A percentile compares a stretch with the other conserved stretches of the same genome.
These are phyloP conservation scores for Aegilops umbellulata DNA, from an alignment of 176 grass and related monocot species.

Conservation along the genomic window DNA sequence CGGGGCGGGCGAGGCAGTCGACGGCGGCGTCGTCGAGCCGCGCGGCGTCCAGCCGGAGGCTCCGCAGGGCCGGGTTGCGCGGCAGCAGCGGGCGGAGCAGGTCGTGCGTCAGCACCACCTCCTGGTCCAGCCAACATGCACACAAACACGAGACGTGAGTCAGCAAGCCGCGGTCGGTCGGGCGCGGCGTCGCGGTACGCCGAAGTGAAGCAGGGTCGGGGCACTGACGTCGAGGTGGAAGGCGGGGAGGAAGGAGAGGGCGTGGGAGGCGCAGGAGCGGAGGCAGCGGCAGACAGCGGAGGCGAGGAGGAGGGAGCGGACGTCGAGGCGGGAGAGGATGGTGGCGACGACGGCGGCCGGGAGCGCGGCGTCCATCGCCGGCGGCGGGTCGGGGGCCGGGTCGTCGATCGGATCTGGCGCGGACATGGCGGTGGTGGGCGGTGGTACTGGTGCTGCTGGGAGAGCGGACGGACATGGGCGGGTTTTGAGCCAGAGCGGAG, in stretches of 20 bases:
- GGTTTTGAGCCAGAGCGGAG: conserved; percentile 15
- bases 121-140: conserved; percentile 34
- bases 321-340: conserved; percentile 85
- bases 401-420: conserved; percentile 61
- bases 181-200: neutral
- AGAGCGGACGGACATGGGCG: conserved; percentile 16
- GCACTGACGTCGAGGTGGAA: conserved; percentile 79
- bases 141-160: conserved; percentile 21
- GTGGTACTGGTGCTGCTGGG: neutral
- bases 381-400: neutral
- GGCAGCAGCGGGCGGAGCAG: conserved; percentile 67
- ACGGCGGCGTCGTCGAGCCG: conserved; percentile 69
- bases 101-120: conserved; percentile 57
- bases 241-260: conserved; percentile 71
- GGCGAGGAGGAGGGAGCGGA: conserved; percentile 72
- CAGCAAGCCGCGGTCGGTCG: neutral
- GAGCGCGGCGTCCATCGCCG: conserved; percentile 60
- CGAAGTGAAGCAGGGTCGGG: neutral
- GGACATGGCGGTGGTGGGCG: conserved; percentile 9
- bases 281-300: conserved; percentile 61
- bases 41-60: conserved; percentile 71
- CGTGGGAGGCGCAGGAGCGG: conserved; percentile 54
- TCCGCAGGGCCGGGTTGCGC: conserved; percentile 64
- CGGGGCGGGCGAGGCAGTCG: conserved; percentile 53
- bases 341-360: conserved; percentile 69